A percentile compares a stretch with the other conserved stretches of the same genome.
Conservation (phyloP, 2,329 filamentous ascomycete genomes). For the Emergomyces pasteurianus region DNA sequence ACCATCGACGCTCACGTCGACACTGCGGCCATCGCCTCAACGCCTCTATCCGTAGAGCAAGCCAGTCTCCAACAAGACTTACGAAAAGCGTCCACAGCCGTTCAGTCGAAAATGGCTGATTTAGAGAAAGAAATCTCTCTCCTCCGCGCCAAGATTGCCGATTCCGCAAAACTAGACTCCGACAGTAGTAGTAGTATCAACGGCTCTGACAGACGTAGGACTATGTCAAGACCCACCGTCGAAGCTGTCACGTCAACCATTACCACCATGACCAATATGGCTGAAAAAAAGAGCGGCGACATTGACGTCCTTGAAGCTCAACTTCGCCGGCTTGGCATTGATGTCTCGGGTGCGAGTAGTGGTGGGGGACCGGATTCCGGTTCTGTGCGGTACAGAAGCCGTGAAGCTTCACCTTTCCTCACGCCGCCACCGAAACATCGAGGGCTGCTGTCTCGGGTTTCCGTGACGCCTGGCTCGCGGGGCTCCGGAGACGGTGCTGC, state of each 20-base stretch:
- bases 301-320: constrained; percentile 83
- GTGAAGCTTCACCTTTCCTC: constrained; percentile 28
- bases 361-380: background rate
- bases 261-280: constrained; percentile 81
- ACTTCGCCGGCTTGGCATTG: constrained; percentile 58
- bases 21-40: constrained; percentile 52
- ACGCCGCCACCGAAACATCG: constrained; percentile 22
- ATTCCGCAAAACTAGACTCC: constrained; percentile 39
- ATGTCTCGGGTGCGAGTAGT: constrained; percentile 8
- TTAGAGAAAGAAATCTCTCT: constrained; percentile 70
- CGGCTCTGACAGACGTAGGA: constrained; percentile 20
- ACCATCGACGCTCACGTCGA: constrained; percentile 60
- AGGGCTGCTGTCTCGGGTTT: constrained; percentile 15
- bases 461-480: constrained; percentile 27
- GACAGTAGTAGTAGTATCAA: constrained; percentile 23
- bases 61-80: constrained; percentile 73
- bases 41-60: constrained; percentile 76
- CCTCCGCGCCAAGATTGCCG: constrained; percentile 65
- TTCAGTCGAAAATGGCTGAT: constrained; percentile 63
- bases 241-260: constrained; percentile 90
- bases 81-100: constrained; percentile 58
- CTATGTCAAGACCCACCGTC: constrained; percentile 57
- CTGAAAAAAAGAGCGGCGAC: constrained; percentile 80
- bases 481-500: constrained; percentile 21
- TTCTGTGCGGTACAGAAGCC: constrained; percentile 9